Conservation (phyloP, 2,329 filamentous ascomycete species). For the Chaetomium olivaceum region DNA sequence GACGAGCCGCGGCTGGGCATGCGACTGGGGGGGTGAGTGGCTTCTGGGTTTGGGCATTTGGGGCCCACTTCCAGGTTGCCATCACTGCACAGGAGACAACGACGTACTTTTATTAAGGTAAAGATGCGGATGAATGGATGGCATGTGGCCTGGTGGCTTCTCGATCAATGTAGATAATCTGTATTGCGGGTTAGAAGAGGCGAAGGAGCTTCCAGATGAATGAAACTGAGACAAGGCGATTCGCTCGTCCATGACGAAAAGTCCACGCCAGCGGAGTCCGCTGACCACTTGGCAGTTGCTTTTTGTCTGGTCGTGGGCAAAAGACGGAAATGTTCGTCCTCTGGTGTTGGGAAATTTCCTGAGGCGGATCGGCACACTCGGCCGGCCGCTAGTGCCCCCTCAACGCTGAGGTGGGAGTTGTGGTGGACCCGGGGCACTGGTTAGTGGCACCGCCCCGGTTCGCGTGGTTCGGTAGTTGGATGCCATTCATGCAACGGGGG, state of each 20-base stretch:
- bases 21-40: neutral
- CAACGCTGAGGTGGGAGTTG: neutral
- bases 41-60: no score
- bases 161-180: neutral
- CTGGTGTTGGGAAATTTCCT: neutral
- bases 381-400: neutral
- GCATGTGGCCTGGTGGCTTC: neutral
- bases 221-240: neutral
- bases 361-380: neutral
- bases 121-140: neutral
- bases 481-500: neutral
- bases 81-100: neutral
- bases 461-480: neutral
- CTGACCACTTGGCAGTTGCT: neutral
- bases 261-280: neutral
- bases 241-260: neutral
- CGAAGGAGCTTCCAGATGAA: neutral
- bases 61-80: neutral
- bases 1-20: neutral
- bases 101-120: neutral
- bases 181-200: neutral
- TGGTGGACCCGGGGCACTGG: slow-evolving; percentile 9
- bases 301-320: neutral
- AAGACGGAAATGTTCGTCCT: neutral
- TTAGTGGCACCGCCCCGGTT: neutral